Conservation (phyloP, 139 green algal genomes). For the Penium margaritaceum region DNA sequence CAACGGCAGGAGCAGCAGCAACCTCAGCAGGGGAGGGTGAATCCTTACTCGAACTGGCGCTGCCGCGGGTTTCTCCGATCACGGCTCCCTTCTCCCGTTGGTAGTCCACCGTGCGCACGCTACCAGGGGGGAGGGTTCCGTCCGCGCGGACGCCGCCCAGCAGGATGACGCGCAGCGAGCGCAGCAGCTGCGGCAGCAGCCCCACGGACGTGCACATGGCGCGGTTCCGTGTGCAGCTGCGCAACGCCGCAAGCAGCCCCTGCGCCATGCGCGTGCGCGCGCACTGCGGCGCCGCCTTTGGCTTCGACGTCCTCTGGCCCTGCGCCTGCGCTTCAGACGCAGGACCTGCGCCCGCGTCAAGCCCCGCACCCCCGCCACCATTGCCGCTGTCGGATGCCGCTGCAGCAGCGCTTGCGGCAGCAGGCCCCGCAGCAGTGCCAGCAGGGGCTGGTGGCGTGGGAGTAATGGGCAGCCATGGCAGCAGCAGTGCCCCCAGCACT, state of each 20-base stretch:
- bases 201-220: conserved; percentile 19
- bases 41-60: neutral
- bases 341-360: too few relatives aligned
- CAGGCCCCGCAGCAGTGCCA: too few relatives aligned
- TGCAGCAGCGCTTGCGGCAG: too few relatives aligned
- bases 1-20: neutral
- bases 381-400: too few relatives aligned
- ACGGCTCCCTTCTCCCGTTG: neutral
- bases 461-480: conserved; percentile 7
- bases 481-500: neutral
- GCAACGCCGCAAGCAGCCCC: conserved; percentile 5
- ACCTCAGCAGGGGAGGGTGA: neutral
- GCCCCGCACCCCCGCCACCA: too few relatives aligned
- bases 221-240: conserved; percentile 24
- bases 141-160: neutral
- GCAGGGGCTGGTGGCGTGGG: too few relatives aligned
- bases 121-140: neutral
- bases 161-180: conserved; percentile 6
- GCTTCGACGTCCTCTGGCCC: neutral
- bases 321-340: too few relatives aligned
- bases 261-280: neutral
- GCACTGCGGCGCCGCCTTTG: neutral
- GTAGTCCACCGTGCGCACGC: neutral
- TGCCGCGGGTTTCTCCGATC: neutral
- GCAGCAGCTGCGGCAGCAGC: conserved; percentile 5